phyloP scores from a whole-genome alignment of 2,329 filamentous ascomycete genomes.

The Thermomyces lanuginosus region DNA sequence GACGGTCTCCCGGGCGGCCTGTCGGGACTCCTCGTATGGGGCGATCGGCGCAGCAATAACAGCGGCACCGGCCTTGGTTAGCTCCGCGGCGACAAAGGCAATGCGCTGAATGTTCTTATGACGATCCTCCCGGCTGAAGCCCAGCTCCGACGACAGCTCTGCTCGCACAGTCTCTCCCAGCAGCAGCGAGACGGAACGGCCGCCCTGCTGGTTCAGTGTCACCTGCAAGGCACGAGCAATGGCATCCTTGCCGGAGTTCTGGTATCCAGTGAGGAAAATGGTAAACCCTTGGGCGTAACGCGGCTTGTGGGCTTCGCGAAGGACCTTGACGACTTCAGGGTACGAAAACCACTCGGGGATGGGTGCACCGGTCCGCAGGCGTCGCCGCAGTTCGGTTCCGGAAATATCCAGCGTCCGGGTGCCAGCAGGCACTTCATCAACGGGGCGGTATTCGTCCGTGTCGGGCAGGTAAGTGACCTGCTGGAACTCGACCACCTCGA shows the following conservation, averaged over 20 bases:
- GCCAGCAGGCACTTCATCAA: slow-evolving; percentile 73
- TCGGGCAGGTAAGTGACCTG: slow-evolving; percentile 99
- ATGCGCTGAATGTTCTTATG: slow-evolving; percentile 92
- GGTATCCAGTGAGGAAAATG: slow-evolving; percentile 91
- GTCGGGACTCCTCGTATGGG: slow-evolving; percentile 65
- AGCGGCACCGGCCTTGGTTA: slow-evolving; percentile 80
- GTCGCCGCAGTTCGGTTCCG: slow-evolving; percentile 76
- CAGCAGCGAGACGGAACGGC: slow-evolving; percentile 82
- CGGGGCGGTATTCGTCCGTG: slow-evolving; percentile 85
- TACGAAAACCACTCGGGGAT: slow-evolving; percentile 99
- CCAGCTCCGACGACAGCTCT: slow-evolving; percentile 86
- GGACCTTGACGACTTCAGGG: slow-evolving; percentile 90
- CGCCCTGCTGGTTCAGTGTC: slow-evolving; percentile 94
- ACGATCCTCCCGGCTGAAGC: slow-evolving; percentile 85
- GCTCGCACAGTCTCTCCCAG: slow-evolving; percentile 88
- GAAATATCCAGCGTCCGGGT: slow-evolving; percentile 78
- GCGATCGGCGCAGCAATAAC: slow-evolving; percentile 96
- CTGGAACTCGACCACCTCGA: slow-evolving; percentile 98
- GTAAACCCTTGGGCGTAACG: slow-evolving; percentile 91
- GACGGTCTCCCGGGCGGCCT: slow-evolving; percentile 66
- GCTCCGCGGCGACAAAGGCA: slow-evolving; percentile 85
- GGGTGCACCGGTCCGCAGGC: slow-evolving; percentile 77
- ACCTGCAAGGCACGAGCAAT: slow-evolving; percentile 91
- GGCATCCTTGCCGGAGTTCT: slow-evolving; percentile 93
- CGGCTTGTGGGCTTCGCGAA: slow-evolving; percentile 89